A percentile compares a stretch with the other conserved stretches of the same genome.
Evolutionary conservation across 1,139 yeast species (phyloP).

Genomic region (Kodamaea plutei): DNA sequence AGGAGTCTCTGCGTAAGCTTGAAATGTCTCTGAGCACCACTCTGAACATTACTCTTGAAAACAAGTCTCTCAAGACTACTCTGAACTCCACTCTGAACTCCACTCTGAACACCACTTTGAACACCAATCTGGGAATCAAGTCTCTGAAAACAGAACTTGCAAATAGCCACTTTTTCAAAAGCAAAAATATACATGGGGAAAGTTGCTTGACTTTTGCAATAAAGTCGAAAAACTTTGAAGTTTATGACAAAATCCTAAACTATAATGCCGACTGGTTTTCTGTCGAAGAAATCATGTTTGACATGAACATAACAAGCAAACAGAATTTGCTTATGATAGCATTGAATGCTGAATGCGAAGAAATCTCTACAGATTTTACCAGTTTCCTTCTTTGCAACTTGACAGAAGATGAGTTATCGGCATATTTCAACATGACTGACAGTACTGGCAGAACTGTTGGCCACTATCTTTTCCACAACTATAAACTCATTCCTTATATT

Average conservation of each 20-base stretch:
- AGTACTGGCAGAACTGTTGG: constrained; percentile 58
- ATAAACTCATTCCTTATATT: constrained; percentile 46
- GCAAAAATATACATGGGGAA: constrained; percentile 62
- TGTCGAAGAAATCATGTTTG: constrained; percentile 64
- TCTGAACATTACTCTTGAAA: too few relatives aligned
- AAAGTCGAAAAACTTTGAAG: constrained; percentile 34
- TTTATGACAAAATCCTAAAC: constrained; percentile 46
- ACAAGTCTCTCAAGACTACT: not conserved
- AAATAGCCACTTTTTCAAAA: constrained; percentile 39
- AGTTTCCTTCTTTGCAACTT: constrained; percentile 39
- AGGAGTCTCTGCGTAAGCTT: constrained; percentile 13
- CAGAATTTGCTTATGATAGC: constrained; percentile 61
- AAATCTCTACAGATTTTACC: constrained; percentile 46
- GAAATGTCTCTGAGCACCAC: too few relatives aligned
- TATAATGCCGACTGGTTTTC: constrained; percentile 47
- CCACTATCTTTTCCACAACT: constrained; percentile 66
- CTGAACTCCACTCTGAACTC: too few relatives aligned
- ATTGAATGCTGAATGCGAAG: constrained; percentile 49
- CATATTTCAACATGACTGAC: constrained; percentile 52
- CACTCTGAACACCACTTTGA: not conserved
- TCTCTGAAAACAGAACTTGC: too few relatives aligned
- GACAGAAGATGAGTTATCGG: constrained; percentile 42
- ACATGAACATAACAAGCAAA: constrained; percentile 46
- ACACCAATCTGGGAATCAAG: too few relatives aligned
- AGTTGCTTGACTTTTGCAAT: constrained; percentile 59